phyloP scores from a whole-genome alignment of 441 rosid species.

The Erodium chrysanthum region DNA sequence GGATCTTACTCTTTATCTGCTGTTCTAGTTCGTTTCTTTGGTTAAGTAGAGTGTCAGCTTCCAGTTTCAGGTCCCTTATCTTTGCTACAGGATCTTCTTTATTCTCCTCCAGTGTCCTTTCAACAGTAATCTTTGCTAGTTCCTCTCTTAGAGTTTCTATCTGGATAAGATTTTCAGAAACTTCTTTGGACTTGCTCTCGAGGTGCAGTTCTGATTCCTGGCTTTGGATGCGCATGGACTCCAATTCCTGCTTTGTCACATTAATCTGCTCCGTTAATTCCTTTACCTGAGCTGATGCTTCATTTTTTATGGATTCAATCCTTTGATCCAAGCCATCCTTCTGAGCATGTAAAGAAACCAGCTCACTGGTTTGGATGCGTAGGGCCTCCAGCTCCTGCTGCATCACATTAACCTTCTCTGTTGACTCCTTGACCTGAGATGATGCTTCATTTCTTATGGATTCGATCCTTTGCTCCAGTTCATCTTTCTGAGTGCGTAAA shows the following conservation, averaged over 20 bases:
- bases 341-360: no score
- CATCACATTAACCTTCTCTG: no score
- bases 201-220: conserved; percentile 29
- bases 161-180: conserved; percentile 38
- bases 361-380: no score
- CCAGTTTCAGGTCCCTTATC: conserved; percentile 31
- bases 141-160: conserved; percentile 38
- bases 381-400: no score
- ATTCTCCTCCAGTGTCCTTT: conserved; percentile 11
- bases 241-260: conserved; percentile 30
- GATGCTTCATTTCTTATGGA: conserved; percentile 15
- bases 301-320: background rate
- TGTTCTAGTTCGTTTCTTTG: conserved; percentile 37
- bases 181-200: conserved; percentile 33
- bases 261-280: conserved; percentile 26
- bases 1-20: conserved; percentile 38
- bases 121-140: conserved; percentile 1
- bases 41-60: conserved; percentile 33
- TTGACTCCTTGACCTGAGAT: no score
- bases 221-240: conserved; percentile 23
- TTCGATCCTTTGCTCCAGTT: conserved; percentile 18
- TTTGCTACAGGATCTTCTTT: conserved; percentile 13
- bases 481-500: no score
- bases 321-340: no score
- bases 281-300: conserved; percentile 22